These are phyloP conservation scores for Penicillium goetzii DNA, from an alignment of 495 filamentous ascomycete genomes.

Conservation along the genomic window DNA sequence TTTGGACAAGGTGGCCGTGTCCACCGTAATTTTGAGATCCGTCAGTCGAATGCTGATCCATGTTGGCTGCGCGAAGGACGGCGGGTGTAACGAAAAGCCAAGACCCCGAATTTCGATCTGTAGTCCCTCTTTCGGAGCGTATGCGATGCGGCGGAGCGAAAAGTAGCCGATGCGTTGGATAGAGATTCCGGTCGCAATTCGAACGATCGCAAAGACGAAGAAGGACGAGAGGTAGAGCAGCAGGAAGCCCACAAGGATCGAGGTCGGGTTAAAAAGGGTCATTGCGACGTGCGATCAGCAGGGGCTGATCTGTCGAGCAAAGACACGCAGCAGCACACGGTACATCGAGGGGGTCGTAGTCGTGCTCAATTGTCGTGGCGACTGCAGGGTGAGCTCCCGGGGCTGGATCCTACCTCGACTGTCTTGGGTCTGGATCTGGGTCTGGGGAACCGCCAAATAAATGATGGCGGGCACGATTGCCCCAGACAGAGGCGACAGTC, in stretches of 20 bases:
- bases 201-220: constrained; percentile 88
- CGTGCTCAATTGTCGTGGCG: constrained; percentile 33
- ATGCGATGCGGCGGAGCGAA: constrained; percentile 85
- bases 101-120: constrained; percentile 88
- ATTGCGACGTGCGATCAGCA: constrained; percentile 54
- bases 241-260: constrained; percentile 80
- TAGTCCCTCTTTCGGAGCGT: constrained; percentile 82
- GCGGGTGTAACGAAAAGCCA: constrained; percentile 84
- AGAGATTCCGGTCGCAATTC: constrained; percentile 90
- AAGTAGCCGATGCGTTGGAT: constrained; percentile 94
- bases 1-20: constrained; percentile 62
- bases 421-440: not conserved
- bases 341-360: constrained; percentile 28
- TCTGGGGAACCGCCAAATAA: not conserved
- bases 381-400: constrained; percentile 14
- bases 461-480: constrained; percentile 5
- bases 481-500: constrained; percentile 2
- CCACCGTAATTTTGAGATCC: constrained; percentile 81
- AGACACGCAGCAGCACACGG: constrained; percentile 20
- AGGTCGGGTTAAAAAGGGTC: constrained; percentile 69
- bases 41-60: constrained; percentile 90
- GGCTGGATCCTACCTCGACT: constrained; percentile 19
- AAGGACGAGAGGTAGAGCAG: constrained; percentile 90
- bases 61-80: constrained; percentile 94
- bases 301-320: constrained; percentile 41